Conservation (phyloP, 306 rosid genomes). For the Malus orientalis region DNA sequence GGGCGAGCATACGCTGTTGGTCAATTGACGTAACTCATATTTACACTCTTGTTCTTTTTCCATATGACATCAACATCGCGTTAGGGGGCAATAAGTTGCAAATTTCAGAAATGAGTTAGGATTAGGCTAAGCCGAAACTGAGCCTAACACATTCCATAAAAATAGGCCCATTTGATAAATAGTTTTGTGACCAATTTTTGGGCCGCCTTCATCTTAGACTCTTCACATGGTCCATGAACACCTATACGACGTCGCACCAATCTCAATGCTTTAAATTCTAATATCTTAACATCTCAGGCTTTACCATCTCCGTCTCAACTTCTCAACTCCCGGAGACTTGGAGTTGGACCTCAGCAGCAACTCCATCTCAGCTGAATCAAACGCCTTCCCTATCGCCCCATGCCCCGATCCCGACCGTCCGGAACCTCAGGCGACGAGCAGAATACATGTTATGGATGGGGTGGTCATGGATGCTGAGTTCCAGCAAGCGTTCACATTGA, state of each 20-base stretch:
- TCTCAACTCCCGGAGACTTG: neutral
- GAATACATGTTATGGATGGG: constrained; percentile 43
- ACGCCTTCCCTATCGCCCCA: neutral
- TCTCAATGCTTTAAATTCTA: neutral
- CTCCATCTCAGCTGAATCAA: neutral
- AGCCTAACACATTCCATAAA: neutral
- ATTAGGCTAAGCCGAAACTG: too few species aligned
- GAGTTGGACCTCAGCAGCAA: neutral
- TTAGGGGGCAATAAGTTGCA: too few species aligned
- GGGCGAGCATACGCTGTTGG: too few species aligned
- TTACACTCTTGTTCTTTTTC: too few species aligned
- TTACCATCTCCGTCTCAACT: neutral
- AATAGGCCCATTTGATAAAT: neutral
- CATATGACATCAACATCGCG: too few species aligned
- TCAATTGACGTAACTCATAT: too few species aligned
- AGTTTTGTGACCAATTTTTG: neutral
- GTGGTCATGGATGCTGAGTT: constrained; percentile 82
- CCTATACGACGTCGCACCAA: neutral
- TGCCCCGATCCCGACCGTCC: neutral
- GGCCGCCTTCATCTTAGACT: neutral
- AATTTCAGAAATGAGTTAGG: too few species aligned
- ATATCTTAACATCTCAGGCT: neutral
- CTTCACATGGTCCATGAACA: neutral
- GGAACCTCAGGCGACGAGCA: constrained; percentile 29
- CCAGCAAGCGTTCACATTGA: constrained; percentile 45